phyloP scores from a whole-genome alignment of 179 eudicot species.

The Carnegiea gigantea region DNA sequence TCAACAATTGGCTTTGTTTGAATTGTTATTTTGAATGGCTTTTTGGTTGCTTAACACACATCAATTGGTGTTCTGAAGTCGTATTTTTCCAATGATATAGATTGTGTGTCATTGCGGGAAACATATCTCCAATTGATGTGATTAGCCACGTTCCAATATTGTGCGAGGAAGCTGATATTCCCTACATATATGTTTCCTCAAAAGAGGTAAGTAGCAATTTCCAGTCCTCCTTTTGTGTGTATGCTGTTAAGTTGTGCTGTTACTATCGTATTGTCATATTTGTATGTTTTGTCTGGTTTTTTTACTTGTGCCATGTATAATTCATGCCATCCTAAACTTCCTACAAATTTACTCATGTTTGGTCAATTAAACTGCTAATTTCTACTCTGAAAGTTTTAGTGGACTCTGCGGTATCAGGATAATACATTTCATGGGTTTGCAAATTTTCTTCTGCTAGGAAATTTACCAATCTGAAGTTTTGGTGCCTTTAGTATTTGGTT shows the following conservation, averaged over 20 bases:
- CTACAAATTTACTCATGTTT: background rate
- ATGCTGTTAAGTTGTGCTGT: background rate
- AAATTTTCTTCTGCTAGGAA: too few relatives aligned
- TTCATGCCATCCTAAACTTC: background rate
- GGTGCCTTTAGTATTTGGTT: too few relatives aligned
- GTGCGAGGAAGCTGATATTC: slow-evolving; percentile 88
- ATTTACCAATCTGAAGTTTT: too few relatives aligned
- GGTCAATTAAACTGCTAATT: background rate
- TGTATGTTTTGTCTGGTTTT: background rate
- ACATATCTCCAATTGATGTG: slow-evolving; percentile 96
- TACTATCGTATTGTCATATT: background rate
- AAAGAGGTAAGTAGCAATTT: slow-evolving; percentile 70
- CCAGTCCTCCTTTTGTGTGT: background rate
- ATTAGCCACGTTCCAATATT: slow-evolving; percentile 92
- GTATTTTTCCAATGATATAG: slow-evolving; percentile 38
- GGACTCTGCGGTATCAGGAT: too few relatives aligned
- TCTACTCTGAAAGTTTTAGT: too few relatives aligned
- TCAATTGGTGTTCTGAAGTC: background rate
- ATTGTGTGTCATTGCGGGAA: slow-evolving; percentile 90
- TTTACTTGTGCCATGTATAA: background rate
- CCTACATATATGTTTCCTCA: slow-evolving; percentile 78
- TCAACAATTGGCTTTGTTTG: background rate
- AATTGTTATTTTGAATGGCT: background rate
- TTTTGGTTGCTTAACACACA: background rate
- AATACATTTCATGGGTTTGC: too few relatives aligned